Percentiles rank a stretch among this genome's conserved stretches.
phyloP scores from a whole-genome alignment of 768 basidiomycete genomes.

The Boletus bicolor region DNA sequence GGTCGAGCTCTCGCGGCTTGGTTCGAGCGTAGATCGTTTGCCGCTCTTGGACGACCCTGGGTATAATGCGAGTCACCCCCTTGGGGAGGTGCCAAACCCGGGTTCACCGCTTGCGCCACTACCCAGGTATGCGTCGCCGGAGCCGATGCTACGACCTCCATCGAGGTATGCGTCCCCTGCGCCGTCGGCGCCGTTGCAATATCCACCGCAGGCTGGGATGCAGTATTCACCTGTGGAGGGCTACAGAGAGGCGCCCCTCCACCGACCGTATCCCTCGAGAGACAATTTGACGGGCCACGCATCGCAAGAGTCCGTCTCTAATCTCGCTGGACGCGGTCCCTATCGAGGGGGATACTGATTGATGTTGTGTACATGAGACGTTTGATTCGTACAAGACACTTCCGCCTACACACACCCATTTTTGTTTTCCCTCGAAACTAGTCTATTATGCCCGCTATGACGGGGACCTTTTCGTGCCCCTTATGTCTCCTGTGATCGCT shows the following conservation, averaged over 20 bases:
- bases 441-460: conserved; percentile 19
- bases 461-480: conserved; percentile 1
- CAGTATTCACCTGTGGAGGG: conserved; percentile 32
- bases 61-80: conserved; percentile 1
- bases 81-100: conserved; percentile 5
- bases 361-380: background rate
- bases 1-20: conserved; percentile 57
- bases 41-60: conserved; percentile 48
- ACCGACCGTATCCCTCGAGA: conserved; percentile 46
- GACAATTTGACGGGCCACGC: conserved; percentile 10
- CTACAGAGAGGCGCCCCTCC: conserved; percentile 58
- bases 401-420: too few relatives aligned
- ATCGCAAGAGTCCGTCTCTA: conserved; percentile 22
- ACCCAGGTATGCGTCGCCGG: conserved; percentile 25
- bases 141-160: conserved; percentile 12
- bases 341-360: conserved; percentile 22
- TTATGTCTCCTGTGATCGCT: conserved; percentile 4
- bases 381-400: background rate
- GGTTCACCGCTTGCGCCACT: conserved; percentile 20
- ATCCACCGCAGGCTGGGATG: conserved; percentile 31
- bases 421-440: background rate
- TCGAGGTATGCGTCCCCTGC: conserved; percentile 31
- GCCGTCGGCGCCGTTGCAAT: conserved; percentile 41
- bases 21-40: conserved; percentile 49
- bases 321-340: conserved; percentile 32